These are phyloP conservation scores for Paramecium pentaurelia DNA, from an alignment of 73 alveolate genomes.

Conservation along the genomic window DNA sequence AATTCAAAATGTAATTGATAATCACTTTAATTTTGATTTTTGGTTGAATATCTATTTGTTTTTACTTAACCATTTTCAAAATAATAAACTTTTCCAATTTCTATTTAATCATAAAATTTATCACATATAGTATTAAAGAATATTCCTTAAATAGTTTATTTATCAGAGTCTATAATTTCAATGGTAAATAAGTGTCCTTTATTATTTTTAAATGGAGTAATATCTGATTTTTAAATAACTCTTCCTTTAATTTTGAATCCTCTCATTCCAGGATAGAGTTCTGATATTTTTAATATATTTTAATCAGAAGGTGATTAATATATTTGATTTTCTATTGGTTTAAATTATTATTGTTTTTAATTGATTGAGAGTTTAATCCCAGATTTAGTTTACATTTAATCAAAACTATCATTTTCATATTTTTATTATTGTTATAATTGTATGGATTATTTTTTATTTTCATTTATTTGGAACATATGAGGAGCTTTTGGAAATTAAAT, in stretches of 20 bases:
- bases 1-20: not conserved
- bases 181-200: not conserved
- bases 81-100: not conserved
- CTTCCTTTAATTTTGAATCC: conserved; percentile 31
- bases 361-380: not conserved
- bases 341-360: not conserved
- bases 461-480: not conserved
- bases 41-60: not conserved
- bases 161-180: not conserved
- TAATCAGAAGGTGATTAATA: not conserved
- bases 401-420: not conserved
- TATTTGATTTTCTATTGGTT: not conserved
- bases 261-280: not conserved
- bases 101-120: not conserved
- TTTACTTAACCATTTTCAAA: conserved; percentile 5
- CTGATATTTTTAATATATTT: not conserved
- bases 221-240: not conserved
- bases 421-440: not conserved
- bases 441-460: not conserved
- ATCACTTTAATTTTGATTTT: not conserved
- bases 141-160: not conserved
- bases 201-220: not conserved
- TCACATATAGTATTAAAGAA: not conserved
- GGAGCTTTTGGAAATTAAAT: not conserved
- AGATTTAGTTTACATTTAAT: not conserved